A percentile compares a stretch with the other conserved stretches of the same genome.
phyloP scores from a whole-genome alignment of 371 early-diverging fungal species.

The Rhizopus delemar region DNA sequence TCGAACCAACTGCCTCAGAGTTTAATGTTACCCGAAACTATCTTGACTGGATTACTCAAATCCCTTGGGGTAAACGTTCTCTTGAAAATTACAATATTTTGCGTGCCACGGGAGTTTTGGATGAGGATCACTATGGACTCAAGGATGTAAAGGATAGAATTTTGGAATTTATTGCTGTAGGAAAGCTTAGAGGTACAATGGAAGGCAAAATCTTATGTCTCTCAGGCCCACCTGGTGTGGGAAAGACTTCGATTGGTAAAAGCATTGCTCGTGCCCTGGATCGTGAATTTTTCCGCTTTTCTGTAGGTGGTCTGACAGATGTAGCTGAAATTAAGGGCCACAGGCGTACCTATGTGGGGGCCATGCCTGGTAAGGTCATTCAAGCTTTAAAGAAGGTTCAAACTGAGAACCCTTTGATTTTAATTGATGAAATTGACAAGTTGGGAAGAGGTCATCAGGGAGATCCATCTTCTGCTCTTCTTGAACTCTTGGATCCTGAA shows the following conservation, averaged over 20 bases:
- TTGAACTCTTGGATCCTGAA: slow-evolving; percentile 96
- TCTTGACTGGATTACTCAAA: slow-evolving; percentile 94
- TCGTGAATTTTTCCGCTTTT: slow-evolving; percentile 94
- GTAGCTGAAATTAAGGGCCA: slow-evolving; percentile 99
- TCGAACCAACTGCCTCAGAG: slow-evolving; percentile 96
- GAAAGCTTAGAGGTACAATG: slow-evolving; percentile 90
- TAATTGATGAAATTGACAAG: slow-evolving; percentile 98
- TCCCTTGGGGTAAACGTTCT: slow-evolving; percentile 94
- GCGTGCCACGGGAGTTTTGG: slow-evolving; percentile 82
- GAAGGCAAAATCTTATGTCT: slow-evolving; percentile 97
- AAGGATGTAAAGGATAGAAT: slow-evolving; percentile 98
- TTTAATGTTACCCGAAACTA: slow-evolving; percentile 97
- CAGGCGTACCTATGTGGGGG: slow-evolving; percentile 97
- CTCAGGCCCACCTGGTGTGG: slow-evolving; percentile 96
- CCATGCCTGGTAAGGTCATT: slow-evolving; percentile 99
- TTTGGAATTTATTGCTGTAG: slow-evolving; percentile 97
- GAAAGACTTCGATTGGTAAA: slow-evolving; percentile 97
- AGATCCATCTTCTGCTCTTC: slow-evolving; percentile 94
- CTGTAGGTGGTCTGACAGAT: slow-evolving; percentile 95
- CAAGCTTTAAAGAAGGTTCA: slow-evolving; percentile 97
- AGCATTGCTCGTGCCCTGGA: slow-evolving; percentile 93
- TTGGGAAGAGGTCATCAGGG: slow-evolving; percentile 96
- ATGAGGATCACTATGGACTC: slow-evolving; percentile 98
- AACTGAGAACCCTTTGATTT: slow-evolving; percentile 93
- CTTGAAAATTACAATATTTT: slow-evolving; percentile 87